A percentile compares a stretch with the other conserved stretches of the same genome.
Evolutionary conservation across 2,329 filamentous ascomycete species (phyloP).

Genomic region (Colletotrichum spaethianum): DNA sequence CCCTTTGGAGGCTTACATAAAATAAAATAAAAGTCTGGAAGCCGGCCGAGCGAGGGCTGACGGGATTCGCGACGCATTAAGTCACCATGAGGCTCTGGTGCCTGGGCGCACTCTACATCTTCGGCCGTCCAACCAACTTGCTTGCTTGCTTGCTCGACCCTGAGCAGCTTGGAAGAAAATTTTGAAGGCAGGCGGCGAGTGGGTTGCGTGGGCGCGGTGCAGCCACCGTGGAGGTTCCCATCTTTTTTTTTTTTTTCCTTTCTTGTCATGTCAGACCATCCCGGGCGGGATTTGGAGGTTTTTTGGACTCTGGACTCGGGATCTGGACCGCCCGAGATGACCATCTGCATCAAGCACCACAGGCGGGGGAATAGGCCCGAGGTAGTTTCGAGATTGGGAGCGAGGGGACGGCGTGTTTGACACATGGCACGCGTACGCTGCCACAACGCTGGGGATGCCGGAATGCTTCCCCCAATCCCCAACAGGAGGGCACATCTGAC

Average conservation of each 20-base stretch:
- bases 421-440: too few species aligned
- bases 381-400: slow-evolving; percentile 24
- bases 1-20: too few species aligned
- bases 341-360: background rate
- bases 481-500: too few species aligned
- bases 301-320: slow-evolving; percentile 12
- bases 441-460: too few species aligned
- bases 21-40: background rate
- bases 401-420: too few species aligned
- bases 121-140: background rate
- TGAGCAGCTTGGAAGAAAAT: background rate
- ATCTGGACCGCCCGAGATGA: slow-evolving; percentile 29
- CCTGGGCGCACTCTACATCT: background rate
- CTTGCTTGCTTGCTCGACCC: background rate
- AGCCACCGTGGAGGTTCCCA: background rate
- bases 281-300: background rate
- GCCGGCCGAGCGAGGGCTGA: background rate
- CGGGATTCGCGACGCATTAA: slow-evolving; percentile 16
- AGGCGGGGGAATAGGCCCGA: slow-evolving; percentile 10
- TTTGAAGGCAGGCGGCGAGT: background rate
- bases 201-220: background rate
- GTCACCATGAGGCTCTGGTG: slow-evolving; percentile 31
- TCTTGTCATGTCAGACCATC: background rate
- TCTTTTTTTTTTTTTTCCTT: background rate
- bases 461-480: too few species aligned